A percentile compares a stretch with the other conserved stretches of the same genome.
These are phyloP conservation scores for Candida gigantensis DNA, from an alignment of 1,139 yeast genomes.

Conservation along the genomic window DNA sequence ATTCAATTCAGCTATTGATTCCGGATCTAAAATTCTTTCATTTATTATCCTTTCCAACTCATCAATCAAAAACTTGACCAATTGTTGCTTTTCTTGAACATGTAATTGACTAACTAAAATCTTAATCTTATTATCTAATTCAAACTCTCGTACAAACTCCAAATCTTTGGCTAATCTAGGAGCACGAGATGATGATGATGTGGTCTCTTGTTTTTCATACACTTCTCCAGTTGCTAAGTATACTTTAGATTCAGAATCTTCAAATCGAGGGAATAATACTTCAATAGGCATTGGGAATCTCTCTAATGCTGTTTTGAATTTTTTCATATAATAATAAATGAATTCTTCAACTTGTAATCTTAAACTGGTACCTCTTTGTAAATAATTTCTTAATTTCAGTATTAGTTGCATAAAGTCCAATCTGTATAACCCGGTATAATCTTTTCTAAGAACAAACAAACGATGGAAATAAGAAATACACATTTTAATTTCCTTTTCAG, in stretches of 20 bases:
- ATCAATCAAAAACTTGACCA: constrained; percentile 45
- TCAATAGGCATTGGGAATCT: constrained; percentile 67
- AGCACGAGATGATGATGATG: constrained; percentile 16
- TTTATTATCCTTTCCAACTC: constrained; percentile 36
- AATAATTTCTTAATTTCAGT: constrained; percentile 30
- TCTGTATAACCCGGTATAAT: constrained; percentile 64
- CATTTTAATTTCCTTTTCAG: constrained; percentile 59
- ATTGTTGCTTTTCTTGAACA: constrained; percentile 42
- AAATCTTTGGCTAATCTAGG: constrained; percentile 36
- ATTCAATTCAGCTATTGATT: constrained; percentile 17
- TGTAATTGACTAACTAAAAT: constrained; percentile 52
- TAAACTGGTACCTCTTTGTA: constrained; percentile 39
- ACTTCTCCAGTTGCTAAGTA: constrained; percentile 57
- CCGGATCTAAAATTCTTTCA: constrained; percentile 20
- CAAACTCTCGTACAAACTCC: constrained; percentile 38
- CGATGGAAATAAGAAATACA: constrained; percentile 74
- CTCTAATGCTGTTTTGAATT: constrained; percentile 51
- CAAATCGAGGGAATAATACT: constrained; percentile 64
- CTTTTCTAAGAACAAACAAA: constrained; percentile 61
- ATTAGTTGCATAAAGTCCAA: constrained; percentile 65
- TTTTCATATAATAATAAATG: constrained; percentile 65
- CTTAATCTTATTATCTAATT: constrained; percentile 39
- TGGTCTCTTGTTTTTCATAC: constrained; percentile 23
- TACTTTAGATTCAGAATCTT: constrained; percentile 38
- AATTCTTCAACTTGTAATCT: constrained; percentile 67